Evolutionary conservation across 1,139 yeast species (phyloP).

Genomic region (Taphrina pruni): DNA sequence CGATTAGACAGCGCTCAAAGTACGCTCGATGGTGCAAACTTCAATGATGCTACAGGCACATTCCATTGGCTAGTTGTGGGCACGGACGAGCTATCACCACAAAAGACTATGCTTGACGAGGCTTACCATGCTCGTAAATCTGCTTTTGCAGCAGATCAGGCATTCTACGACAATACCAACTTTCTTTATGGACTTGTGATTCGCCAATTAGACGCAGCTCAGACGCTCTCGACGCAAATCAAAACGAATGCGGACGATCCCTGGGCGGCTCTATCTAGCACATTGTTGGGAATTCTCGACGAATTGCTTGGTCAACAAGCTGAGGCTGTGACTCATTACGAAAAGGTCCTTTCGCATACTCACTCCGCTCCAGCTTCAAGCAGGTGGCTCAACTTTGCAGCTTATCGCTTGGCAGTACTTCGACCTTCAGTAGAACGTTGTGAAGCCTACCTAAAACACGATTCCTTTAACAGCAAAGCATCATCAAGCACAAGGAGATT

Average conservation of each 20-base stretch:
- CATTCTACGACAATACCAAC: slow-evolving; percentile 6
- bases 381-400: slow-evolving; percentile 3
- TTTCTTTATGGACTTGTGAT: slow-evolving; percentile 7
- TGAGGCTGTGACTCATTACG: slow-evolving; percentile 2
- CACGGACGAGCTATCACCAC: background rate
- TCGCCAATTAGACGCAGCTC: slow-evolving; percentile 11
- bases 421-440: background rate
- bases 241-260: background rate
- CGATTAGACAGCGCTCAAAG: background rate
- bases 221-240: slow-evolving; percentile 1
- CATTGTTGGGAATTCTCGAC: slow-evolving; percentile 19
- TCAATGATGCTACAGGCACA: background rate
- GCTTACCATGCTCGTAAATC: background rate
- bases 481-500: background rate
- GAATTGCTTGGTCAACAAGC: background rate
- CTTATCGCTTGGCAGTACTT: slow-evolving; percentile 10
- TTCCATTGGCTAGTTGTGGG: slow-evolving; percentile 7
- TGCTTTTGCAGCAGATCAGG: slow-evolving; percentile 4
- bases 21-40: slow-evolving; percentile 16
- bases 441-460: background rate
- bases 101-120: slow-evolving; percentile 7
- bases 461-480: background rate
- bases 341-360: background rate
- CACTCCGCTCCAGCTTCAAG: background rate
- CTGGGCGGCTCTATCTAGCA: background rate